phyloP scores from a whole-genome alignment of 2,329 filamentous ascomycete species.

The Shiraia sp. region DNA sequence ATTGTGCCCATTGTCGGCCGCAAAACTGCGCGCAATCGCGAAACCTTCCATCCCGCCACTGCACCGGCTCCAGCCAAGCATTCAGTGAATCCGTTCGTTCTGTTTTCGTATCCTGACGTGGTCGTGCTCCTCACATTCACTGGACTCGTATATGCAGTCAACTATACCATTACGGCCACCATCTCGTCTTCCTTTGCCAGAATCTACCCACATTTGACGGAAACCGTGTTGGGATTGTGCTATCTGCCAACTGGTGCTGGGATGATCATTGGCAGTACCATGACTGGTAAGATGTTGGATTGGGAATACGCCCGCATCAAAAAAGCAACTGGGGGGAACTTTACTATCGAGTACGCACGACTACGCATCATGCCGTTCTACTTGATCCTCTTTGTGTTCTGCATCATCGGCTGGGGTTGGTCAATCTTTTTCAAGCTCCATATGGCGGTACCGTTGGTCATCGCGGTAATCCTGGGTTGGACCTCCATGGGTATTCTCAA shows the following conservation, averaged over 20 bases:
- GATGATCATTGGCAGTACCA: constrained; percentile 57
- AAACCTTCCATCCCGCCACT: constrained; percentile 10
- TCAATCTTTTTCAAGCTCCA: constrained; percentile 22
- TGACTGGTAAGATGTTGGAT: constrained; percentile 59
- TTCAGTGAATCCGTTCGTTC: constrained; percentile 31
- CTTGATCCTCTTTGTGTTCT: constrained; percentile 28
- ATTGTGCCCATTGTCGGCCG: constrained; percentile 28
- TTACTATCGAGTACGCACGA: constrained; percentile 33
- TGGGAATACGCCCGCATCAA: constrained; percentile 52
- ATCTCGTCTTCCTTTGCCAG: constrained; percentile 31
- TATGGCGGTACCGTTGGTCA: constrained; percentile 26
- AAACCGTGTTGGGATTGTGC: constrained; percentile 34
- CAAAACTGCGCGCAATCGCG: constrained; percentile 12
- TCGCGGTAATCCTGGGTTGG: constrained; percentile 29
- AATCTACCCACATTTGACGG: constrained; percentile 28
- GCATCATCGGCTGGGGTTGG: constrained; percentile 34
- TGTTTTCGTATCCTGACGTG: constrained; percentile 34
- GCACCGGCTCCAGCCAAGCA: constrained; percentile 18
- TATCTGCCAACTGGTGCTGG: constrained; percentile 62
- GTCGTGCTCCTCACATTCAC: constrained; percentile 51
- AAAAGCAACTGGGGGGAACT: constrained; percentile 17
- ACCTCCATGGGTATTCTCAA: constrained; percentile 34
- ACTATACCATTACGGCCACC: constrained; percentile 37
- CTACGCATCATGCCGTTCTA: constrained; percentile 34
- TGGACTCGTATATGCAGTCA: constrained; percentile 33